Conservation (phyloP, 1,284 basidiomycete genomes). For the Stereum hirsutum region DNA sequence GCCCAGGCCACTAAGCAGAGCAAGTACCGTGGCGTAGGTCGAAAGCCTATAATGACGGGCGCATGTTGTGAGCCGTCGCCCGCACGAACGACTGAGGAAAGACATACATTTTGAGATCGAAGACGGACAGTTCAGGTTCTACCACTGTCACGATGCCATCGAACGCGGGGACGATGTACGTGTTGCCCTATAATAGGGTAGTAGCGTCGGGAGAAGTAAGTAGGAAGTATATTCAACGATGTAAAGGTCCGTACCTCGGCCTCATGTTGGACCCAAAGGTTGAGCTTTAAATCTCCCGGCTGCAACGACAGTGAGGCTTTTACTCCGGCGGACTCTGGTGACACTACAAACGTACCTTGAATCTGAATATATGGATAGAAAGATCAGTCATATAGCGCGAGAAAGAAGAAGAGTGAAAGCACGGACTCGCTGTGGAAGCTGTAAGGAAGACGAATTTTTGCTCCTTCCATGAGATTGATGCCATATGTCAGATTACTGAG, state of each 20-base stretch:
- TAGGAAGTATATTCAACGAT: constrained; percentile 3
- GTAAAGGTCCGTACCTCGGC: constrained; percentile 40
- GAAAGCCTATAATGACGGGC: constrained; percentile 40
- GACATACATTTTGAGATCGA: constrained; percentile 75
- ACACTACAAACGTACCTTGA: constrained; percentile 39
- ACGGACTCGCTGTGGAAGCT: constrained; percentile 80
- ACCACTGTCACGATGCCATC: constrained; percentile 78
- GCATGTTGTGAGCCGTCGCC: constrained; percentile 1
- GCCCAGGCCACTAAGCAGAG: constrained; percentile 51
- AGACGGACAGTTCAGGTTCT: constrained; percentile 71
- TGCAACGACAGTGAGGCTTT: constrained; percentile 17
- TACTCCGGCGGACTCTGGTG: neutral
- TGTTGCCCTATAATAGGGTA: constrained; percentile 35
- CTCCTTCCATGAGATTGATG: constrained; percentile 49
- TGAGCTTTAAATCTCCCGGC: constrained; percentile 74
- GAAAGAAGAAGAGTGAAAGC: neutral
- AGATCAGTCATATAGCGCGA: neutral
- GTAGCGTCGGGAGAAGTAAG: neutral
- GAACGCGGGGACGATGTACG: constrained; percentile 61
- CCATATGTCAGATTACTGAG: constrained; percentile 56
- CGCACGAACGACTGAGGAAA: neutral
- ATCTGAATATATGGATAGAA: constrained; percentile 28
- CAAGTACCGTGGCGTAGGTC: constrained; percentile 69
- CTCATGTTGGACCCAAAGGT: constrained; percentile 70
- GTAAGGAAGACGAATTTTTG: constrained; percentile 69